Evolutionary conservation across 495 filamentous ascomycete species (phyloP), one percentile per base, ranked within the genome.

Genomic region (Parathielavia appendiculata): DNA sequence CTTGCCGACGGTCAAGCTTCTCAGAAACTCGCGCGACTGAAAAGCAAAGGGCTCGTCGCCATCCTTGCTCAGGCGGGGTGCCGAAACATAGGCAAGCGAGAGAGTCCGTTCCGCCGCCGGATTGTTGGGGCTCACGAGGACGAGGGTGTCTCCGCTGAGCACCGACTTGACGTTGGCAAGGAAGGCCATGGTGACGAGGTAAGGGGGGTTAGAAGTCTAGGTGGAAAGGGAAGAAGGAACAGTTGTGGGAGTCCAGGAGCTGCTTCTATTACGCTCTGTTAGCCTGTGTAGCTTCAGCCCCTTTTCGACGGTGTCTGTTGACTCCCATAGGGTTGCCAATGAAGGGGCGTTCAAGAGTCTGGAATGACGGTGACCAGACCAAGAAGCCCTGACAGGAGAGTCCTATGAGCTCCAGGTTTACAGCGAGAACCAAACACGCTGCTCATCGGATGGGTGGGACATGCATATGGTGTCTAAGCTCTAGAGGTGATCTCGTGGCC

Each of bases 11-110:
- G 87, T 76, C 43, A 90, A 74, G 49, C 87, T 85, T 56, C 95
- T 85, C 35, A 97, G 81, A 69, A 86, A 92, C 68, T 99, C 93
- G 54, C 95, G 88, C 44, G 95, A 95, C 72, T 91, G 86, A 71
- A 96, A 97, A 40, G 87, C 92, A 63, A 84, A 92, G 19, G 87
- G 83, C 83, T 97, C 92, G 63, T 97, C 92, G 56, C 88, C 91
- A 58, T 97, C 95, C 69, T 87, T 85, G 75, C 81, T 84, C 64
- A 97, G 71, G 63, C 90, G 84, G 0, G 95, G 95, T 16, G 90
- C 90, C 46, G 88, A 86, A 54, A 97, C 89, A 75, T 87, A 97
- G 50, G 95, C 92, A 51, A 99, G 76, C 60, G 90, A 95, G 51
- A 99, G 80, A 39, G 81, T 86, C 60, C 89, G 86, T 74, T 97